Evolutionary conservation across 1,284 basidiomycete species (phyloP).

Genomic region (Tylopilus orsonianus): DNA sequence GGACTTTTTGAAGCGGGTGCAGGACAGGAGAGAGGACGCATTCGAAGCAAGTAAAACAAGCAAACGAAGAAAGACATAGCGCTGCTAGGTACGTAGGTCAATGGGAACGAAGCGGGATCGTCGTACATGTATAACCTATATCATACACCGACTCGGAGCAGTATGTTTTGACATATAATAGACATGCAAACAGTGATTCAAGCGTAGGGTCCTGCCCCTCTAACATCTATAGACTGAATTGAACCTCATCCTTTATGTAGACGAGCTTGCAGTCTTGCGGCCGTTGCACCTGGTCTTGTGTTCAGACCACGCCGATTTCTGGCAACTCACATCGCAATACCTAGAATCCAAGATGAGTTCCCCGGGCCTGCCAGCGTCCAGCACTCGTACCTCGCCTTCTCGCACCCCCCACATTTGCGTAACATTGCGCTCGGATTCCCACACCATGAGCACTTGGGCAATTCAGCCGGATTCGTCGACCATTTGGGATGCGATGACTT

Average conservation of each 20-base stretch:
- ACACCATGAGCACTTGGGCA: conserved; percentile 60
- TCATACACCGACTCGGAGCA: conserved; percentile 12
- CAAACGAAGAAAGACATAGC: conserved; percentile 57
- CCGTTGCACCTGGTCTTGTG: conserved; percentile 43
- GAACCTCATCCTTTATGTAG: not conserved
- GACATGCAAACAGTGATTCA: not conserved
- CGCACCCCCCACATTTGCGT: conserved; percentile 50
- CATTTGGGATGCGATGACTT: conserved; percentile 40
- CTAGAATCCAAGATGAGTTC: conserved; percentile 35
- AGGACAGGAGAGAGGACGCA: conserved; percentile 63
- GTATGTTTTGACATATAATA: not conserved
- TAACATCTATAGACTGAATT: not conserved
- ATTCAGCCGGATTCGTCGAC: conserved; percentile 42
- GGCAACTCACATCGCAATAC: conserved; percentile 51
- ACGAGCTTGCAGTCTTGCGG: not conserved
- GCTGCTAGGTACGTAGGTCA: conserved; percentile 25
- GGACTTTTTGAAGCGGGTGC: conserved; percentile 75
- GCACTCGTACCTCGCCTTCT: conserved; percentile 40
- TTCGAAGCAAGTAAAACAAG: conserved; percentile 53
- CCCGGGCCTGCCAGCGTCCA: not conserved
- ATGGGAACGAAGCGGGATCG: not conserved
- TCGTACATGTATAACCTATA: not conserved
- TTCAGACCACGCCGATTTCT: conserved; percentile 49
- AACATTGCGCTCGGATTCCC: conserved; percentile 55
- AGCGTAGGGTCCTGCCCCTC: not conserved